Percentiles rank a stretch among this genome's conserved stretches.
These are phyloP conservation scores for Trichoderma afroharzianum DNA, from an alignment of 2,329 filamentous ascomycete genomes.

Conservation along the genomic window DNA sequence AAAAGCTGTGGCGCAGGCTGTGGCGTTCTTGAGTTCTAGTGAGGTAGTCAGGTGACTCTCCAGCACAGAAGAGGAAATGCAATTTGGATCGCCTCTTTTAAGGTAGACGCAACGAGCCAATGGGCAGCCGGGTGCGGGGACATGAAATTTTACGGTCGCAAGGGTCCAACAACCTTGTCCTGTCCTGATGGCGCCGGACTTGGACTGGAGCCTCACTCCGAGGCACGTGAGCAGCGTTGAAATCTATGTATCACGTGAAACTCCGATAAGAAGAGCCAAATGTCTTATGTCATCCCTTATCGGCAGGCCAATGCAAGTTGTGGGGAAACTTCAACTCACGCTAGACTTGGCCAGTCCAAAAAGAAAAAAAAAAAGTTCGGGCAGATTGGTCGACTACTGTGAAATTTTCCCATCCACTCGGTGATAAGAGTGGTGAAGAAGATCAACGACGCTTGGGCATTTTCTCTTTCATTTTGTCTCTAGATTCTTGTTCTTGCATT, in stretches of 20 bases:
- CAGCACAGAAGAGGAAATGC: not conserved
- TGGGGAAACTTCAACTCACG: conserved; percentile 15
- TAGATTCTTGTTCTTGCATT: not conserved
- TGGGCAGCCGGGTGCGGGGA: not conserved
- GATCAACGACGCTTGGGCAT: not conserved
- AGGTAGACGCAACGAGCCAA: not conserved
- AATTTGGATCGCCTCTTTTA: not conserved
- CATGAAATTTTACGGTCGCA: not conserved
- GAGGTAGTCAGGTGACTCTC: not conserved
- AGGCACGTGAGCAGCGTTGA: conserved; percentile 19
- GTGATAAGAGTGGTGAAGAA: not conserved
- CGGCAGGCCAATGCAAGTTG: conserved; percentile 1
- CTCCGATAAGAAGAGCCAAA: conserved; percentile 11
- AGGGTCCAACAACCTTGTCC: not conserved
- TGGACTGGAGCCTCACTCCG: not conserved
- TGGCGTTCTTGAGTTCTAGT: not conserved
- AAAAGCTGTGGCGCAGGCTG: not conserved
- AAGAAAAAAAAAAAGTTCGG: conserved; percentile 37
- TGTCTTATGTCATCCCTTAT: conserved; percentile 25
- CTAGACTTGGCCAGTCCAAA: conserved; percentile 22
- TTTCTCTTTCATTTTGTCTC: not conserved
- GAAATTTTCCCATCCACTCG: conserved; percentile 34
- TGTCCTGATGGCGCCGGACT: not conserved
- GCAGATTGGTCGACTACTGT: conserved; percentile 25
- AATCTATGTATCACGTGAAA: conserved; percentile 21